Evolutionary conservation across 1,284 basidiomycete species (phyloP), one percentile per base, ranked within the genome.

Genomic region (Marasmius fiardii): DNA sequence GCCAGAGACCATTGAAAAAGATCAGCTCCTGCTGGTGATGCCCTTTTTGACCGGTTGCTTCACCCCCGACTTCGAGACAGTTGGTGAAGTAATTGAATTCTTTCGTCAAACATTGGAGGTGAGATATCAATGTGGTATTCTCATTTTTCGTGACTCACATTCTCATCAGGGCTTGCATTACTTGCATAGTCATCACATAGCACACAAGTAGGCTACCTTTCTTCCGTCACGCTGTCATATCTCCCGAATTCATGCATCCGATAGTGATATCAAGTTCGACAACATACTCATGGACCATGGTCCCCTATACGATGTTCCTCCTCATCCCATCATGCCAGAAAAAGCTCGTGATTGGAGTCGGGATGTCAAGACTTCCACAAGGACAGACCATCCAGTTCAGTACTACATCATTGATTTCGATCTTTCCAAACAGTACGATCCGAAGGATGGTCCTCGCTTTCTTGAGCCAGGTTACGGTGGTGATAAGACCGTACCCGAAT

Each of bases 51-150:
- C 65, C 2, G 31, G n/a, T 2, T 72, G 63, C 39, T 8, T 52
- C 8, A 6, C 60, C 3, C 68, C 68, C 14, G 33, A 16, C 1
- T 71, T 74, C 26, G 65, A 66, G 34, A 68, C 71, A 11, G 31
- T 73, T 4, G 71, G 70, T 5, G 73, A 74, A 57, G 65, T 54
- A 0, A 52, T 75, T 3, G 68, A 70, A 1, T 73, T 68, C 23
- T 64, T 73, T 24, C 52, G 62, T 4, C 72, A 74, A 48, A 57
- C 71, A 1, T 70, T 76, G 18, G 68, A 76, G 64, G 75, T 75
- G 48, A 21, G 55, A 20, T 41, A 3, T 26, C 6, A 50, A 8
- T 33, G 37, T 26, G 11, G 41, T 0, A 16, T 24, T 34, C 18
- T 20, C 3, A n/a, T n/a, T 8, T 23, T 33, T 12, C 18, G 2